Evolutionary conservation across 192 early-diverging fungal species (phyloP), one percentile per base, ranked within the genome.

Genomic region (Jimgerdemannia flammicorona): DNA sequence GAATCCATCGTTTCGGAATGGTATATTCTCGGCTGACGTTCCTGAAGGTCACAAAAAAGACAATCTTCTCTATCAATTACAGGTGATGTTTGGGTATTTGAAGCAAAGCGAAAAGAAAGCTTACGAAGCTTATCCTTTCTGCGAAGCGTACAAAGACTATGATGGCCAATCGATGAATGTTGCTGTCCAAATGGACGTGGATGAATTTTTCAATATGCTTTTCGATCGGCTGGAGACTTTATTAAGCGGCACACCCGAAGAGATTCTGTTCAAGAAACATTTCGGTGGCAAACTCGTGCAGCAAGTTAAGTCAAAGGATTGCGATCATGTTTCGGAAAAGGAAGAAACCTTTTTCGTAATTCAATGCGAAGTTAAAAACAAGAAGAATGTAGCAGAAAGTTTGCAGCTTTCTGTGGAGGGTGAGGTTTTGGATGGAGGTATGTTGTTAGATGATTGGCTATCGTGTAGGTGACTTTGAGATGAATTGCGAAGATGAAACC

Each of bases 261-360:
- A 77, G 20, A 74, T 76, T 72, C 64, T 87, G 42, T 84, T 89
- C 69, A 87, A 83, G 71, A 63, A 85, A 70, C 86, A 87, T 71
- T 88, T 83, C 54, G 87, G 88, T 14, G 88, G 88, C 18, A 82
- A 89, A 63, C 66, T 87, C n/a, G 80, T 90, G 19, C 87, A 89
- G 39, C 82, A 86, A 49, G 83, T 89, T 73, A 87, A 86, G 63
- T 89, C 87, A 8, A 82, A 79, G 69, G 85, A 86, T 41, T 89
- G 87, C 74, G 77, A 77, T 14, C 87, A 89, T 44, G 78, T 90
- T 8, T 85, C 84, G 18, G 86, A 87, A 40, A 76, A 81, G 11
- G 83, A 87, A 70, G 87, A 89, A 43, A 77, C 75, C 65, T 89
- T 88, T 70, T 84, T 83, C 59, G 81, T 83, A 3, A 76, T 88